Evolutionary conservation across 805 yeast genomes (phyloP), one percentile per base, ranked within the genome.

Genomic region (Metschnikowia rubicola): DNA sequence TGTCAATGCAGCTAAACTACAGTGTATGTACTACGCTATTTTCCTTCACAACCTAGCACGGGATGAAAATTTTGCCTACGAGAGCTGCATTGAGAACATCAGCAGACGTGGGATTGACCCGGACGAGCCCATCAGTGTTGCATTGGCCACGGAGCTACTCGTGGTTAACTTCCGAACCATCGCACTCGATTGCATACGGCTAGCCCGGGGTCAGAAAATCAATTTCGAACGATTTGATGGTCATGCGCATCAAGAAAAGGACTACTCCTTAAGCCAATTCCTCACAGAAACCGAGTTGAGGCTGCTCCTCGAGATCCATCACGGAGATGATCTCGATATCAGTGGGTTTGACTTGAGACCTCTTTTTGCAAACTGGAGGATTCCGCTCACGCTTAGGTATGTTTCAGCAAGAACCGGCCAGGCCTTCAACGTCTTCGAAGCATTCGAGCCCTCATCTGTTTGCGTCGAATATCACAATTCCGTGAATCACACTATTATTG

Each of bases 361-460:
- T 2, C 65, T 77, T 17, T 60, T 74, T 17, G 53, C 39, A 10
- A 47, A 57, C 2, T 84, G 90, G 90, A 57, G 63, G 39, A 65
- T 44, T 2, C 80, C 86, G 1, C 70, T 81, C 15, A 83, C 90
- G 0, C 60, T 81, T 17, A 62, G 80, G 43, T 78, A 78, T 52
- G 70, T 86, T 47, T 78, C 86, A 0, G 75, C 78, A 1, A 66
- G 88, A 46, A 57, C 77, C 9, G 69, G 82, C 1, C 84, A 81
- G 52, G 55, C 79, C 13, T 71, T 68, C 49, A 42, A 57, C 4
- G 43, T 71, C 3, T 50, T 78, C 19, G 60, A 65, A 40, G 60
- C 65, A 9, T 59, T 75, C 19, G 50, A 73, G 13, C 66, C 78
- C 0, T 59, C 60, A 12, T 49, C 73, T 15, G 61, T 74, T n/a